Percentiles rank a stretch among this genome's conserved stretches.
These are phyloP conservation scores for Schizophyllum commune DNA, from an alignment of 1,284 basidiomycete species.

Conservation along the genomic window DNA sequence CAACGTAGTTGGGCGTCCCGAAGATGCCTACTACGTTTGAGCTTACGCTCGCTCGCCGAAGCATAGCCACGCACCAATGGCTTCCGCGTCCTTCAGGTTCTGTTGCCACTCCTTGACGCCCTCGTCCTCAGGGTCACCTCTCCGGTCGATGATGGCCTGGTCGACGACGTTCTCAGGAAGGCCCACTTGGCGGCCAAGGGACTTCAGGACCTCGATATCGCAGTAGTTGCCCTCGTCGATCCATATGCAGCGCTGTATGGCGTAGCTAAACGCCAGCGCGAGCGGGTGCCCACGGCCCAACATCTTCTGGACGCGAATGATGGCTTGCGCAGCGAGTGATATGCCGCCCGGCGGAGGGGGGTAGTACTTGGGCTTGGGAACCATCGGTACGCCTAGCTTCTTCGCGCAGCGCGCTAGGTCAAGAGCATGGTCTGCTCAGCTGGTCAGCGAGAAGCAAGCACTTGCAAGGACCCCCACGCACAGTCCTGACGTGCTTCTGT, in stretches of 20 bases:
- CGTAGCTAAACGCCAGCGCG: not conserved
- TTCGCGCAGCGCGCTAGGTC: not conserved
- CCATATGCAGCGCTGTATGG: not conserved
- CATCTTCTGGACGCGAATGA: not conserved
- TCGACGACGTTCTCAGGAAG: not conserved
- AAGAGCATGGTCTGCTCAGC: not conserved
- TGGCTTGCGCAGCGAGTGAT: not conserved
- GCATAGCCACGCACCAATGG: not conserved
- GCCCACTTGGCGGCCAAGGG: not conserved
- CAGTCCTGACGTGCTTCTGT: not conserved
- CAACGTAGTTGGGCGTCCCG: not conserved
- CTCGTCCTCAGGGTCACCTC: not conserved
- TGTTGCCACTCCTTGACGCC: not conserved
- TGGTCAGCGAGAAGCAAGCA: not conserved
- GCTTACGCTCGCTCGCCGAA: not conserved
- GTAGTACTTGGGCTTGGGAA: not conserved
- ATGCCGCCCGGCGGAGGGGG: not conserved
- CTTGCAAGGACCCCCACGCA: not conserved
- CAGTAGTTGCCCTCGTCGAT: not conserved
- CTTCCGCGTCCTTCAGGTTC: not conserved
- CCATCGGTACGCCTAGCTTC: not conserved
- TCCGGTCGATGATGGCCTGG: not conserved
- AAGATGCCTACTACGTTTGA: not conserved
- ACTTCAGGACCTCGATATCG: not conserved
- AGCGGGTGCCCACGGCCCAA: not conserved